Conservation (phyloP, 305 asterid species). For the Solanum hybrid region DNA sequence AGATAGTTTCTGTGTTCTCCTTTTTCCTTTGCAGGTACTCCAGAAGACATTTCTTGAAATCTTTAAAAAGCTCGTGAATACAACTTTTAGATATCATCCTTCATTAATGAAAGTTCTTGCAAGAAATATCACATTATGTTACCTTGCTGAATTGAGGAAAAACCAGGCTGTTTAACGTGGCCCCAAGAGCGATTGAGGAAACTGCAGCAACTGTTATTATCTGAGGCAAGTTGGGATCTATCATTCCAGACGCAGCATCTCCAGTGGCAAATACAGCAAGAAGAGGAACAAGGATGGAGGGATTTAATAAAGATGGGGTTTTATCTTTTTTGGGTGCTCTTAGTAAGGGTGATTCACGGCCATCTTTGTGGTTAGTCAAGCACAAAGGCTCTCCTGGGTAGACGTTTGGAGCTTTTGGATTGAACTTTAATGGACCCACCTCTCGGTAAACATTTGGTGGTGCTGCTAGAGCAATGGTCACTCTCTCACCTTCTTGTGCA, state of each 20-base stretch:
- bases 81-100: neutral
- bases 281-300: constrained; percentile 61
- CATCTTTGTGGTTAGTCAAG: constrained; percentile 77
- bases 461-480: constrained; percentile 85
- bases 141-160: constrained; percentile 71
- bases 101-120: neutral
- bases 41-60: neutral
- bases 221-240: constrained; percentile 84
- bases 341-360: constrained; percentile 67
- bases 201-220: constrained; percentile 59
- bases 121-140: constrained; percentile 16
- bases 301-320: constrained; percentile 42
- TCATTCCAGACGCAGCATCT: constrained; percentile 82
- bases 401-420: constrained; percentile 65
- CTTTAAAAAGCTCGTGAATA: neutral
- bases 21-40: neutral
- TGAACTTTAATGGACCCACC: constrained; percentile 73
- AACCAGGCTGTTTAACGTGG: constrained; percentile 52
- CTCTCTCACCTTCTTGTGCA: constrained; percentile 91
- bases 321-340: constrained; percentile 72
- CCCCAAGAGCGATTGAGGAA: constrained; percentile 70
- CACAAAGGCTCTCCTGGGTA: constrained; percentile 93
- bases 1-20: neutral
- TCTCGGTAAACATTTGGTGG: constrained; percentile 55
- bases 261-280: constrained; percentile 68